A percentile compares a stretch with the other conserved stretches of the same genome.
Conservation (phyloP, 2,329 filamentous ascomycete genomes). For the Bisporella sp. region DNA sequence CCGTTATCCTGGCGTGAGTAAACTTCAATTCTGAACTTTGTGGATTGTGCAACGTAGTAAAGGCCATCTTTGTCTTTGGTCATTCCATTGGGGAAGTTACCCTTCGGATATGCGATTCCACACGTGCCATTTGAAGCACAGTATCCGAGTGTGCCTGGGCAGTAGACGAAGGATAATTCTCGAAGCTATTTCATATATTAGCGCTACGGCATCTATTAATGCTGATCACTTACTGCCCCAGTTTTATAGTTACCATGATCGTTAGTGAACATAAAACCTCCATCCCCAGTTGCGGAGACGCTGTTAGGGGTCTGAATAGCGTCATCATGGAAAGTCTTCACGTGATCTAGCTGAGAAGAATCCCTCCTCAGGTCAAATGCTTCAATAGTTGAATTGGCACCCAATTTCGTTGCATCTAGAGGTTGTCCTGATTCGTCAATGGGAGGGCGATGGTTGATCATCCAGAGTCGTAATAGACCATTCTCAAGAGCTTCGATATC, state of each 20-base stretch:
- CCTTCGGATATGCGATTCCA: conserved; percentile 20
- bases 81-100: conserved; percentile 29
- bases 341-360: conserved; percentile 23
- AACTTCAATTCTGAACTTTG: conserved; percentile 5
- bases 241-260: conserved; percentile 27
- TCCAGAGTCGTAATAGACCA: conserved; percentile 21
- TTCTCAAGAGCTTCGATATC: conserved; percentile 22
- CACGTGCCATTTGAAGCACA: conserved; percentile 18
- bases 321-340: conserved; percentile 25
- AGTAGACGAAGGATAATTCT: conserved; percentile 19
- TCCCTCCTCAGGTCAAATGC: conserved; percentile 25
- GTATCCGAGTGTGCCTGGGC: conserved; percentile 26
- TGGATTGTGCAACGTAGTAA: conserved; percentile 28
- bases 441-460: conserved; percentile 30
- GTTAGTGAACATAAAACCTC: conserved; percentile 31
- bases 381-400: conserved; percentile 32
- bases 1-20: background rate
- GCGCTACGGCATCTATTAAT: conserved; percentile 2
- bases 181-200: conserved; percentile 18
- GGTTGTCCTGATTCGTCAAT: conserved; percentile 25
- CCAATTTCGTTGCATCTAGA: conserved; percentile 24
- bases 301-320: conserved; percentile 30
- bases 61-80: conserved; percentile 25
- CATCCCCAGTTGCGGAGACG: conserved; percentile 26
- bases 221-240: conserved; percentile 15